Evolutionary conservation across 345 rosid genomes (phyloP), one percentile per base, ranked within the genome.

Genomic region (Geranium rotundifolium): DNA sequence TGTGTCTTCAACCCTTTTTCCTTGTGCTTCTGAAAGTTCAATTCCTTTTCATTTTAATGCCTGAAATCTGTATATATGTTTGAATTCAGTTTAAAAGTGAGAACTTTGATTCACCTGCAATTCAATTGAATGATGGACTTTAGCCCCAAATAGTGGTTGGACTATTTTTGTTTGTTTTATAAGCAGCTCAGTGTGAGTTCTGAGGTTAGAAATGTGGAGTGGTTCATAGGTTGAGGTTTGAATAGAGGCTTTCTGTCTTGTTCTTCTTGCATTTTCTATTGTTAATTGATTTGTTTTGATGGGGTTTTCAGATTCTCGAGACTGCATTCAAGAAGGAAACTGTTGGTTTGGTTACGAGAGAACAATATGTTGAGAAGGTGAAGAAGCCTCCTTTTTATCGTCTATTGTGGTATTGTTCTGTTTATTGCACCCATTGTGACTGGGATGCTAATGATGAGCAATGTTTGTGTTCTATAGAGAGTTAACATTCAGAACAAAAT

Each of bases 291-390:
- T 54, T n/a, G 4, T 30, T 46, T 9, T 55, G 18, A 27, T 62
- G 27, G 59, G 49, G 19, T 17, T 30, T 72, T 34, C 60, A 93
- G 99, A 93, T 87, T 75, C 90, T 90, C 17, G 99, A 93, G 75
- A 88, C 95, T 66, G 99, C 97, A 18, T 95, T 95, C 71, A 95
- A 95, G 89, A 95, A 86, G 81, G 97, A 95, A 72, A 95, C 99
- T 16, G 91, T 95, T 2, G 97, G 97, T 67, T 80, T 95, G 72
- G 99, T 95, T 34, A 95, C 99, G 14, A 80, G 96, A 69, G 99
- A 95, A 71, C 89, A 95, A 71, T 95, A 90, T 69, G 99, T 95
- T 37, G 99, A 95, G 84, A 95, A 95, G 97, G 99, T 93, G 75
- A 68, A 31, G 10, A 27, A 13, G 17, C 57, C n/a, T 49, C 19